Base-by-base conservation (phyloP, 257 asterid genomes). In the Verbena officinalis region DNA sequence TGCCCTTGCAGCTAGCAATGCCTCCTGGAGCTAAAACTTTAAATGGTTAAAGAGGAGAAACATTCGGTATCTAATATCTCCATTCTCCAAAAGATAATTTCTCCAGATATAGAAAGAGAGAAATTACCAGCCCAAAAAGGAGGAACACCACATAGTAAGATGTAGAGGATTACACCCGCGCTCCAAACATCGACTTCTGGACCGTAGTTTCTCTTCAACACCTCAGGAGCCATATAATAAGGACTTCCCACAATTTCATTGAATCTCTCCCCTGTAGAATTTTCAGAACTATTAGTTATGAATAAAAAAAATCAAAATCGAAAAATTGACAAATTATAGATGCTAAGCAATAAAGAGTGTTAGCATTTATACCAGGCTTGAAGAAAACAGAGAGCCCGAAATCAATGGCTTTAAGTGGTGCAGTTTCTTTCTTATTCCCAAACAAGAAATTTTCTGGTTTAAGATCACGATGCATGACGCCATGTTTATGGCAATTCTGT, bases 401-500 rank as follows among this genome's bases (percentile, higher is more conserved):
- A 70, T 84, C 91, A 48, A 84, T 84, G 74, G 84, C 85, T 81
- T 81, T 84, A 16, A 84, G 80, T 3, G 81, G 75, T 2, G 91
- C 64, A 4, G 87, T 81, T 68, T 81, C 91, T 71, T 84, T 84
- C 67, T 62, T 72, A 19, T 81, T 77, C 12, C 70, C 82, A 14
- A 81, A 81, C 70, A 84, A 67, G 82, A 84, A 84, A 55, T 84
- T 84, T 65, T 84, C 91, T 11, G 91, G 91, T 69, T 81, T 83
- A 9, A 83, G 87, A 76, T 83, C 90, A 62, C 90, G 87, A 74
- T 84, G 85, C 81, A 84, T 84, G 60, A 84, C 91, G 31, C 87
- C 86, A 30, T 84, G 73, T 70, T 75, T 53, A 65, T 84, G 91
- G 73, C 91, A 84, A 43, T 72, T 75, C 91, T 84, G 76, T 49